Percentiles rank a stretch among this genome's conserved stretches.
Evolutionary conservation across 139 green algal species (phyloP).

Genomic region (Limnomonas spitsbergensis): DNA sequence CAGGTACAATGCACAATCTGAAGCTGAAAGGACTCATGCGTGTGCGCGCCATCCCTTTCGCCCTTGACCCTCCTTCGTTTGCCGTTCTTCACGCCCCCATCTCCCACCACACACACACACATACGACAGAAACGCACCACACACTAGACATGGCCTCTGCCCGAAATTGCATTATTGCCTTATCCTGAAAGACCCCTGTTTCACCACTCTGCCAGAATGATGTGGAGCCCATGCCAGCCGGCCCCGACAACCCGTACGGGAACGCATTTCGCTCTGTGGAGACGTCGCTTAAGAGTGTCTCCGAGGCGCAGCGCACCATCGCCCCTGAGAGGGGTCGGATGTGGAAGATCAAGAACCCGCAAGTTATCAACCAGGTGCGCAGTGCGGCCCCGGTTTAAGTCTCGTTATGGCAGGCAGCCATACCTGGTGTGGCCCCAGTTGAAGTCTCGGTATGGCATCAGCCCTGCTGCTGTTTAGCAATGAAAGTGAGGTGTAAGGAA

Average conservation of each 20-base stretch:
- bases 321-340: constrained; percentile 42
- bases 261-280: constrained; percentile 51
- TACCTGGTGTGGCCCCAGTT: neutral
- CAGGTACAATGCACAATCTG: too few relatives aligned
- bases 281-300: constrained; percentile 49
- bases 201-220: too few relatives aligned
- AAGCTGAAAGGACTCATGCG: too few relatives aligned
- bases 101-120: too few relatives aligned
- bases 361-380: constrained; percentile 31
- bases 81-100: too few relatives aligned
- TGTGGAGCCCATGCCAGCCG: constrained; percentile 40
- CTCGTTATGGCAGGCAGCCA: neutral
- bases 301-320: constrained; percentile 37
- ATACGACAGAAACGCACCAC: too few relatives aligned
- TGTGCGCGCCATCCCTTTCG: too few relatives aligned
- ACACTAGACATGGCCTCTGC: too few relatives aligned
- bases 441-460: neutral
- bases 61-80: too few relatives aligned
- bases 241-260: constrained; percentile 49
- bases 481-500: neutral
- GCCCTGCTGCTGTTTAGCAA: neutral
- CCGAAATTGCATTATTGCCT: too few relatives aligned
- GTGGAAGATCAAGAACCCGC: constrained; percentile 64
- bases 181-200: too few relatives aligned
- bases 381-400: neutral